Conservation (phyloP, 2,329 filamentous ascomycete genomes). For the Aspergillus sp. region DNA sequence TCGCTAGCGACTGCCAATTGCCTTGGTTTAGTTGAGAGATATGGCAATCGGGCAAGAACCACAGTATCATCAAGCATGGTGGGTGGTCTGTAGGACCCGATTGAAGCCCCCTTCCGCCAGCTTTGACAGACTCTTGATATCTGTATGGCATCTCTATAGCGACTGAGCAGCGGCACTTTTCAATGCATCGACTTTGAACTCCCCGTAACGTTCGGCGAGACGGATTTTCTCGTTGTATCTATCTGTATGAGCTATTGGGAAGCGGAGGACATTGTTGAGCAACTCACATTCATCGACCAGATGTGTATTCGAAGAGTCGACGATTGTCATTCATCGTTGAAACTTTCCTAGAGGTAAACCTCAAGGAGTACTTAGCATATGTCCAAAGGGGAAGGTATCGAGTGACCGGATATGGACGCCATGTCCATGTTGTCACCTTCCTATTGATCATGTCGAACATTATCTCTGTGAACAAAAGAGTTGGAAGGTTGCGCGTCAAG, state of each 20-base stretch:
- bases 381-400: neutral
- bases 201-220: constrained; percentile 8
- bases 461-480: neutral
- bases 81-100: constrained; percentile 4
- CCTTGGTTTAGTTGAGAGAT: too few species aligned
- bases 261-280: neutral
- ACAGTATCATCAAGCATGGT: constrained; percentile 1
- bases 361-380: neutral
- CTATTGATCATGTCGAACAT: neutral
- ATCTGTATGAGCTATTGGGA: neutral
- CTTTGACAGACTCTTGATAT: constrained; percentile 8
- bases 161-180: constrained; percentile 6
- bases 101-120: constrained; percentile 8
- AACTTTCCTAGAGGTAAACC: neutral
- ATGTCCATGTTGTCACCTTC: neutral
- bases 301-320: constrained; percentile 13
- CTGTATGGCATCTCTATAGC: constrained; percentile 1
- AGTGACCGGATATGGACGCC: neutral
- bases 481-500: too few species aligned
- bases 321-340: constrained; percentile 1
- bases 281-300: constrained; percentile 14
- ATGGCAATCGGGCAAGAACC: constrained; percentile 3
- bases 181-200: constrained; percentile 11
- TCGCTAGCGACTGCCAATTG: too few species aligned
- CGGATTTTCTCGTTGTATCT: constrained; percentile 16